Evolutionary conservation across 2,329 filamentous ascomycete genomes (phyloP), one percentile per base, ranked within the genome.

Genomic region (Fusarium metavorans): DNA sequence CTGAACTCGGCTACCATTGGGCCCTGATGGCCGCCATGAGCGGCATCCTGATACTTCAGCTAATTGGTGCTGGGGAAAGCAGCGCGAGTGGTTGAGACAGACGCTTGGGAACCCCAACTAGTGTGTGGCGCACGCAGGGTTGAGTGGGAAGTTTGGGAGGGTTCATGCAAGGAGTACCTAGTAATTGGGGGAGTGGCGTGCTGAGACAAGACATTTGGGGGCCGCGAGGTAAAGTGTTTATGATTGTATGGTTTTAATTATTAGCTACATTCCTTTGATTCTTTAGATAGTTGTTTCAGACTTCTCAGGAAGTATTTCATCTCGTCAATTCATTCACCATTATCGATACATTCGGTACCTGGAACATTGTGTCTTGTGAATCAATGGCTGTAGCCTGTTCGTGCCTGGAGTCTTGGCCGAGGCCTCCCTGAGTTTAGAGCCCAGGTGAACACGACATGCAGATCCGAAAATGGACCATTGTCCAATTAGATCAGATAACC

Each of bases 1-100:
- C 32, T 1, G 72, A 69, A 4, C 52, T 77, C 48, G 75, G 75
- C 1, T 71, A 73, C 18, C 62, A 73, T 14, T 77, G 70, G 66
- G 27, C 65, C 8, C 27, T 77, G 2, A 67, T 71, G 56, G 74
- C 68, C 8, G 13, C 73, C 1, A 63, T 70, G 48, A 76, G 67
- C 4, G 68, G 65, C 2, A 30, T 76, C 30, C 10, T 25, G 4
- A 18, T 74, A 1, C 20, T 71, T 4, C 71, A 73, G 18, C 32
- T 71, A 45, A 18, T 18, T 6, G 61, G 25, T 37, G 54, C 32
- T 57, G 32, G 54, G n/a, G 52, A 56, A 56, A 50, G 45, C 45
- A 30, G 45, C 6, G 23, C 45, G 11, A 45, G 10, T 6, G n/a
- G 23, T 7, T 64, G 5, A 50, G 41, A 23, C 50, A 54, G 50